These are phyloP conservation scores for Hymenoscyphus scutula DNA, from an alignment of 2,329 filamentous ascomycete species.

Conservation along the genomic window DNA sequence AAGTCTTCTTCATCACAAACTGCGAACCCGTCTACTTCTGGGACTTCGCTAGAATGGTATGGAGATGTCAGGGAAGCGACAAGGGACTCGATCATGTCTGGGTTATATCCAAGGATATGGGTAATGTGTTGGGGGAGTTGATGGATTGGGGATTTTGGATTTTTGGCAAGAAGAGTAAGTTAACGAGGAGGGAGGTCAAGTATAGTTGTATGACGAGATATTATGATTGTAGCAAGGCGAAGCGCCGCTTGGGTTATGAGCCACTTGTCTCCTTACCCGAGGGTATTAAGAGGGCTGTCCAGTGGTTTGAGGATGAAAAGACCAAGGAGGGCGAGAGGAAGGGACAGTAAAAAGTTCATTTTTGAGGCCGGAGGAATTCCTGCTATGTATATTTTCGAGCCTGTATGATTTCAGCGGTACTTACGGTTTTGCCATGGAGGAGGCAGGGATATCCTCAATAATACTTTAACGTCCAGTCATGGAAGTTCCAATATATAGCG, in stretches of 20 bases:
- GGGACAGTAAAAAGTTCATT: slow-evolving; percentile 21
- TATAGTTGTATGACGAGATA: slow-evolving; percentile 75
- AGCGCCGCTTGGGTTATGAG: slow-evolving; percentile 64
- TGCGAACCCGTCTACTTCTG: slow-evolving; percentile 87
- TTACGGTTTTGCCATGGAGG: background rate
- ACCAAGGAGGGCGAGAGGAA: slow-evolving; percentile 32
- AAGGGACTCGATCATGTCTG: slow-evolving; percentile 54
- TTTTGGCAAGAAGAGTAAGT: slow-evolving; percentile 52
- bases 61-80: slow-evolving; percentile 58
- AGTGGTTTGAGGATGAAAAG: slow-evolving; percentile 29
- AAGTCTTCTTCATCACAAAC: slow-evolving; percentile 90
- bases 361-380: background rate
- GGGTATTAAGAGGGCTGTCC: slow-evolving; percentile 45
- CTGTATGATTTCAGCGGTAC: background rate
- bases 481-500: background rate
- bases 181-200: slow-evolving; percentile 46
- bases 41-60: slow-evolving; percentile 79
- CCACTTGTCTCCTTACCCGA: slow-evolving; percentile 67
- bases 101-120: slow-evolving; percentile 51
- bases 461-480: background rate
- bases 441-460: background rate
- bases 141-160: slow-evolving; percentile 52
- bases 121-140: slow-evolving; percentile 49
- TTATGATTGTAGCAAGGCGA: slow-evolving; percentile 75
- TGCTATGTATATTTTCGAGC: background rate